A percentile compares a stretch with the other conserved stretches of the same genome.
Conservation (phyloP, 768 basidiomycete species). For the Russula ochroleuca region DNA sequence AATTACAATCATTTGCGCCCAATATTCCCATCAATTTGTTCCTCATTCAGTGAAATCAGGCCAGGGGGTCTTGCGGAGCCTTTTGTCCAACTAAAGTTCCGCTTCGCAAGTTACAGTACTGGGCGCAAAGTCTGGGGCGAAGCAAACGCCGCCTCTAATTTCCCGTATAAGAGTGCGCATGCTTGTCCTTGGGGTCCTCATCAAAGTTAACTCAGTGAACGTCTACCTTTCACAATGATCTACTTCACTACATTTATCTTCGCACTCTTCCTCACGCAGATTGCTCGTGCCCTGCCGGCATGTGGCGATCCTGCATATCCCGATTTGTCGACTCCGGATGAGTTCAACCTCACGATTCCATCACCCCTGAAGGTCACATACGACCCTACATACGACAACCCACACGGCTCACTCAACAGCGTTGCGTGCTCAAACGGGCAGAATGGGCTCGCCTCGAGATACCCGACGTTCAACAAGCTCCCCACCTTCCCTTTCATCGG, state of each 20-base stretch:
- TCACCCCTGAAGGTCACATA: slow-evolving; percentile 31
- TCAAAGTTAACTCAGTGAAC: not conserved
- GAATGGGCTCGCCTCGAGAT: slow-evolving; percentile 47
- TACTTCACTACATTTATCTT: not conserved
- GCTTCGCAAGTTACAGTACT: too few species aligned
- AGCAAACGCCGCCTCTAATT: too few species aligned
- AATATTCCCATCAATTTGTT: too few species aligned
- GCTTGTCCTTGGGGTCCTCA: not conserved
- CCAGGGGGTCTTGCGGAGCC: too few species aligned
- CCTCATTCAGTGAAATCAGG: too few species aligned
- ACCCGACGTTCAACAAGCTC: slow-evolving; percentile 47
- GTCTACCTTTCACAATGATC: slow-evolving; percentile 1
- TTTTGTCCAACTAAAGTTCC: too few species aligned
- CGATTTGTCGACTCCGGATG: not conserved
- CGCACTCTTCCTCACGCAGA: not conserved
- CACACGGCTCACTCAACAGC: slow-evolving; percentile 37
- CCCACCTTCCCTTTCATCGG: slow-evolving; percentile 60
- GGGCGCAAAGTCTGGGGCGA: too few species aligned
- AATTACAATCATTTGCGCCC: too few species aligned
- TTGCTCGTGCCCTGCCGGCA: not conserved
- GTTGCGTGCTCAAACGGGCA: slow-evolving; percentile 51
- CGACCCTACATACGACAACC: slow-evolving; percentile 50
- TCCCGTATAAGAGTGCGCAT: not conserved
- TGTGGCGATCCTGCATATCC: not conserved
- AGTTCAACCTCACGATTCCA: not conserved